These are phyloP conservation scores for Glarea lozoyensis DNA, from an alignment of 495 filamentous ascomycete genomes.

Conservation along the genomic window DNA sequence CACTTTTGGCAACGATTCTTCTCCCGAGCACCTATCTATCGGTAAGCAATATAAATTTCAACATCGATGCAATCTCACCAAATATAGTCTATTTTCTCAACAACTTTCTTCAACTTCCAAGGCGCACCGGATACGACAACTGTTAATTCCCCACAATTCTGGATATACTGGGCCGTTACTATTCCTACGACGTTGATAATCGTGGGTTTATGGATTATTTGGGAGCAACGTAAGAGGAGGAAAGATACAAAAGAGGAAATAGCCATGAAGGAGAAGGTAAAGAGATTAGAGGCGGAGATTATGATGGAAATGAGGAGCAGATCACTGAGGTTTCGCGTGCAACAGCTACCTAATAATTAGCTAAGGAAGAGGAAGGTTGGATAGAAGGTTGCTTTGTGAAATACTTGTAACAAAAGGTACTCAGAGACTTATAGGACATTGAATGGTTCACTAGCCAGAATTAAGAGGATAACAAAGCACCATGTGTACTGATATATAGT, in stretches of 20 bases:
- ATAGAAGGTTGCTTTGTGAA: too few relatives aligned
- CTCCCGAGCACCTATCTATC: slow-evolving; percentile 41
- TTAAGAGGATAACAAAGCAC: too few relatives aligned
- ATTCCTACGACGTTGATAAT: slow-evolving; percentile 35
- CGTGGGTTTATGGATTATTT: slow-evolving; percentile 32
- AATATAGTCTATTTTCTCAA: slow-evolving; percentile 35
- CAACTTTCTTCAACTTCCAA: slow-evolving; percentile 43
- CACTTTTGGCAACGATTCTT: slow-evolving; percentile 43
- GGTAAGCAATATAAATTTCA: not conserved
- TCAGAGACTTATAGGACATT: too few relatives aligned
- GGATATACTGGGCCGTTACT: slow-evolving; percentile 43
- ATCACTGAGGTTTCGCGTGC: too few relatives aligned
- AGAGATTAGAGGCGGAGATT: slow-evolving; percentile 36
- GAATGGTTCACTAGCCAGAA: too few relatives aligned
- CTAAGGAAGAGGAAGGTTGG: too few relatives aligned
- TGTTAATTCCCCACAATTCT: slow-evolving; percentile 32
- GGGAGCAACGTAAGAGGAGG: slow-evolving; percentile 31
- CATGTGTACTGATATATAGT: too few relatives aligned
- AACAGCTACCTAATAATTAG: too few relatives aligned
- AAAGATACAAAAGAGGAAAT: slow-evolving; percentile 30
- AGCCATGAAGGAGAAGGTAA: not conserved
- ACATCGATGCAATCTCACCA: not conserved
- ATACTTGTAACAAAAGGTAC: too few relatives aligned
- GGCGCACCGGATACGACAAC: not conserved
- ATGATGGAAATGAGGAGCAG: not conserved